phyloP scores from a whole-genome alignment of 768 basidiomycete species.

The Sporobolomyces roseus region DNA sequence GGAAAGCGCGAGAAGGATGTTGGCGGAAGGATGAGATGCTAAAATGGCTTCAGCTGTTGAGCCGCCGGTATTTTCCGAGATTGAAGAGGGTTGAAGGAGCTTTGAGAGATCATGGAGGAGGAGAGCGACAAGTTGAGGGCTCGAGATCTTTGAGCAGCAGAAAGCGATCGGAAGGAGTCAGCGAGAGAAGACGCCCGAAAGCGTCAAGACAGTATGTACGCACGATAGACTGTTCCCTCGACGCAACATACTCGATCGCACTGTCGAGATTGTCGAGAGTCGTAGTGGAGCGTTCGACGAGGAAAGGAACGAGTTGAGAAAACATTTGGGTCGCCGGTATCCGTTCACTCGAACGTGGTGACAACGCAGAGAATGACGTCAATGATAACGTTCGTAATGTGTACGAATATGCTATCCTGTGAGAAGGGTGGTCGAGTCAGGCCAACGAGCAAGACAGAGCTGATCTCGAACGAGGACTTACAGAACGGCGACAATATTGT shows the following conservation, averaged over 20 bases:
- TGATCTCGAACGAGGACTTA: background rate
- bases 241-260: slow-evolving; percentile 27
- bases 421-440: background rate
- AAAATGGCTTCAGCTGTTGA: background rate
- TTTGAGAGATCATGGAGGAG: slow-evolving; percentile 19
- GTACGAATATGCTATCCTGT: slow-evolving; percentile 39
- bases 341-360: slow-evolving; percentile 22
- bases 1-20: slow-evolving; percentile 13
- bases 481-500: slow-evolving; percentile 37
- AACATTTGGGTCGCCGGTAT: slow-evolving; percentile 17
- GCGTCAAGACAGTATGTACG: background rate
- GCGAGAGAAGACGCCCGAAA: background rate
- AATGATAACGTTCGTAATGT: slow-evolving; percentile 37
- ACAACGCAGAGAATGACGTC: slow-evolving; percentile 24
- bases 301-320: slow-evolving; percentile 28
- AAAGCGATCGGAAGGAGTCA: background rate
- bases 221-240: slow-evolving; percentile 20
- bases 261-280: slow-evolving; percentile 7
- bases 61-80: background rate
- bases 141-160: background rate
- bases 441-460: background rate
- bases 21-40: slow-evolving; percentile 3
- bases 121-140: slow-evolving; percentile 17
- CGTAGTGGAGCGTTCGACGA: slow-evolving; percentile 22
- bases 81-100: background rate